Evolutionary conservation across 345 rosid genomes (phyloP), one percentile per base, ranked within the genome.

Genomic region (Xanthoceras sorbifolium): DNA sequence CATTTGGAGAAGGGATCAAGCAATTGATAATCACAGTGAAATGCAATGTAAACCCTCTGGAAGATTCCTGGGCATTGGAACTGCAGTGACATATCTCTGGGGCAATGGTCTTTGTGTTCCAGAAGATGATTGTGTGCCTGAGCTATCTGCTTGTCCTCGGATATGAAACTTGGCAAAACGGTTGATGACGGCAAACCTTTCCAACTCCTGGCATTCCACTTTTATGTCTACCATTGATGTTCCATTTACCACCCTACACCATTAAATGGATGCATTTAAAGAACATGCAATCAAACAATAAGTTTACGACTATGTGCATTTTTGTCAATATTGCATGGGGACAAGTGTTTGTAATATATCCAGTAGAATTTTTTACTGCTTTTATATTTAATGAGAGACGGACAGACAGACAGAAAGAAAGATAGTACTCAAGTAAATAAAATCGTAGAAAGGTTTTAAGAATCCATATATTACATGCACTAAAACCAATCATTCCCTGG

Each of bases 141-240:
- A 61, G 38, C 65, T 31, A 77, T 80, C 90, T 63, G 79, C 83
- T 70, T 79, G 91, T 29, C 78, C 89, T 73, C 90, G 88, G 73
- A 82, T 84, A 81, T 93, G 98, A 78, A 90, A 93, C 88, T 82
- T 90, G n/a, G 98, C 97, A 78, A 93, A 93, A 9, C 98, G 93
- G 81, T 93, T 93, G 76, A 91, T 90, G 78, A 91, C 89, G 32
- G 91, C 82, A 84, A 83, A 88, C 77, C 84, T 88, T 81, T 91
- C 98, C 82, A 91, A 55, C 63, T 93, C 98, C 77, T 88, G 91
- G 50, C 84, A 87, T 85, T 93, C 98, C 77, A 88, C 77, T 81
- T 83, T 84, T 79, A 93, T 46, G 79, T 91, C 93, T 34, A 82
- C 65, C 31, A 89, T 71, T 29, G 89, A 84, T 64, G 83, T 66